These are phyloP conservation scores for Cymbopogon citratus DNA, from an alignment of 176 grass and related monocot genomes.

Conservation along the genomic window DNA sequence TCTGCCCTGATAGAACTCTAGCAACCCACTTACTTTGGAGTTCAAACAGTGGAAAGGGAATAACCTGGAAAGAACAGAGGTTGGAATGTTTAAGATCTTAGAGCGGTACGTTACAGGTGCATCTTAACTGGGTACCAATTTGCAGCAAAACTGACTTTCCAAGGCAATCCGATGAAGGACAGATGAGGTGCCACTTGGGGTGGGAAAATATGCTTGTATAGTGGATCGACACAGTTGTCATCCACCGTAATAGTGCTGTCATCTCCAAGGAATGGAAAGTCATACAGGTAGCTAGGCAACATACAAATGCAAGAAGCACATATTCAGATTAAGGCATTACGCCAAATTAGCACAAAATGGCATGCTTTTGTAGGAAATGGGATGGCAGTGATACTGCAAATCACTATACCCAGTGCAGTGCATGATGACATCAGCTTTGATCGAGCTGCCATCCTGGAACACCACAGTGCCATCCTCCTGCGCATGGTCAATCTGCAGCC, in stretches of 20 bases:
- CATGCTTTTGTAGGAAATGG: background rate
- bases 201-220: slow-evolving; percentile 78
- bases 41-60: slow-evolving; percentile 75
- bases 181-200: slow-evolving; percentile 41
- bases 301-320: background rate
- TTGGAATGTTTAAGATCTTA: background rate
- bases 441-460: slow-evolving; percentile 56
- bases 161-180: slow-evolving; percentile 63
- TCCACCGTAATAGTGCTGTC: slow-evolving; percentile 56
- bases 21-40: slow-evolving; percentile 97
- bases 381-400: background rate
- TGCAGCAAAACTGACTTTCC: slow-evolving; percentile 34
- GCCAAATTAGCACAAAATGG: background rate
- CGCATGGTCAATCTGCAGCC: slow-evolving; percentile 50
- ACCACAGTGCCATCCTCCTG: slow-evolving; percentile 51
- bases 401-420: slow-evolving; percentile 69
- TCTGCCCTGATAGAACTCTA: slow-evolving; percentile 53
- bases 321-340: slow-evolving; percentile 9
- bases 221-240: slow-evolving; percentile 57
- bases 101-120: background rate
- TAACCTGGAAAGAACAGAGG: slow-evolving; percentile 36
- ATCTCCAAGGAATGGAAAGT: slow-evolving; percentile 58
- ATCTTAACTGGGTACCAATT: background rate
- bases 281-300: slow-evolving; percentile 55
- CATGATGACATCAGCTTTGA: slow-evolving; percentile 62